Evolutionary conservation across 2,329 filamentous ascomycete species (phyloP), one percentile per base, ranked within the genome.

Genomic region (Dactylellina parvicollis): DNA sequence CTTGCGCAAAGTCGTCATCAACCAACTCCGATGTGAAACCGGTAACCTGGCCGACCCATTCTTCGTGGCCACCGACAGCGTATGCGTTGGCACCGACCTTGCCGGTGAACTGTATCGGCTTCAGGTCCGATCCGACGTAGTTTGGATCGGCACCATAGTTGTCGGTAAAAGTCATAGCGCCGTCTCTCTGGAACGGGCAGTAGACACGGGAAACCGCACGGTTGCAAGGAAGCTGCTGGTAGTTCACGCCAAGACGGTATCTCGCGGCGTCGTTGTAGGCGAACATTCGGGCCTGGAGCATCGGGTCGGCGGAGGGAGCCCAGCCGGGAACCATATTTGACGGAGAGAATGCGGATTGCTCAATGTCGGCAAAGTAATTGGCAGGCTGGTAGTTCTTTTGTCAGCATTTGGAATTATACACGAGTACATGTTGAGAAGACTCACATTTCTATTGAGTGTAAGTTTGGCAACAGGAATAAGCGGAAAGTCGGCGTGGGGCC

Each of bases 331-430:
- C 86, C 78, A 90, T 81, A 71, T 85, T 87, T 0, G 85, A 85
- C 0, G 89, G 88, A 0, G 86, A 87, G 77, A 90, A 91, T 0
- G 87, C 86, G 0, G 86, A 85, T 80, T 90, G 88, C 79, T 91
- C 88, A 49, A 89, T 85, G 77, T 92, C 89, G 49, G 85, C 83
- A 77, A 90, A 90, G 81, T 90, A 76, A 73, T 79, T 78, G 40
- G 64, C 46, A 5, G 77, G 75, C 62, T 67, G 16, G 18, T 4
- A 16, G 9, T n/a, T 26, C n/a, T 50, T 44, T 42, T 4, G 18
- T 30, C 10, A 4, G 2, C 5, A 7, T 32, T 4, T 20, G 32
- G 28, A 10, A 8, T 20, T 20, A n/a, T 10, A 26, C 22, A 22
- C 36, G 18, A 22, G 40, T 44, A 4, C 10, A 42, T 24, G n/a